Evolutionary conservation across 352 stramenopile species (phyloP), one percentile per base, ranked within the genome.

Genomic region (Pythium plurisporium): DNA sequence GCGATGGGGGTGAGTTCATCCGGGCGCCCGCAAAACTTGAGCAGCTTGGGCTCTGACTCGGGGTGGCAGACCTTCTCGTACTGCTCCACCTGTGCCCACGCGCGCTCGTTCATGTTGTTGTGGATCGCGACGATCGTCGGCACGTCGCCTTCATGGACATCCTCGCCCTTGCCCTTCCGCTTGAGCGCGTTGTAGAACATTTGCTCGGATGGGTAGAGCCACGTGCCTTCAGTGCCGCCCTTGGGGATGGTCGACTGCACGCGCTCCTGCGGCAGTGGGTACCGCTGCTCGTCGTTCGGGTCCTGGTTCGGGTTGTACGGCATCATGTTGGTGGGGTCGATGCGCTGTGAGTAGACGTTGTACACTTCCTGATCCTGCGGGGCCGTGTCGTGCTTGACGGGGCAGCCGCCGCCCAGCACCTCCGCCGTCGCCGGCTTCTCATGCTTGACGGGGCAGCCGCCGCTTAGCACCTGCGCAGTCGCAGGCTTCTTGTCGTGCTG

Each of bases 21-120:
- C 0, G 98, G 98, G 30, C 96, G 79, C 0, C 98, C 98, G 53
- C 87, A 86, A 67, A 99, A 99, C 65, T 97, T 97, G 34, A 98
- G 83, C 58, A 99, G 76, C 65, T 97, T 97, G 1, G 96, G 87
- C 40, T 70, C 63, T 12, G 63, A 70, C 9, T 90, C 79, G 7
- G 84, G 86, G 49, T 94, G 79, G 45, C 81, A 96, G 11, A 86
- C 72, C 50, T 91, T 84, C 62, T 99, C 98, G 94, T 98, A 99
- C 69, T 99, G 85, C 63, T 98, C 81, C 15, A 99, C 88, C 64
- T 98, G 84, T 5, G 75, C 72, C 97, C 97, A 99, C 5, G 96
- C 98, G 34, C 88, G 89, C 74, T 99, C 97, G 79, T 99, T 99
- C 97, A 99, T 99, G 74, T 98, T 98, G 83, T 99, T 99, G 84